Evolutionary conservation across 495 filamentous ascomycete genomes (phyloP).

Genomic region (Letharia columbiana): DNA sequence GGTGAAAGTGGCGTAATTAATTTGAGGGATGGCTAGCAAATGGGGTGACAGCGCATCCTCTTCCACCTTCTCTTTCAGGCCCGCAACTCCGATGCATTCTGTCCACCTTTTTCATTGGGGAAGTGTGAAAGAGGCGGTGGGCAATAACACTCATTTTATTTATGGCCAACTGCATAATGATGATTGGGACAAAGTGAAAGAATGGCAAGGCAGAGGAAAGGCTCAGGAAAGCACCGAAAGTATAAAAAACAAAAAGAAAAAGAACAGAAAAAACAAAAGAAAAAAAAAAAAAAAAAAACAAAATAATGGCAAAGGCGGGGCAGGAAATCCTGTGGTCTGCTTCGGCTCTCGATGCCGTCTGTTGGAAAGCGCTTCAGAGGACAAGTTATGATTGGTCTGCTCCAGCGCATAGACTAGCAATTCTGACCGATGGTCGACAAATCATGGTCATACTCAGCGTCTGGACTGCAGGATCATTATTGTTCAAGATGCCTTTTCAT

Average conservation of each 20-base stretch:
- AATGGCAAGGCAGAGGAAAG: background rate
- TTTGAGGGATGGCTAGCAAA: constrained; percentile 9
- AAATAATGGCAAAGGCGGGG: constrained; percentile 9
- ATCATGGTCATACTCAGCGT: background rate
- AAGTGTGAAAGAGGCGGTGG: constrained; percentile 1
- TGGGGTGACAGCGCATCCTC: constrained; percentile 15
- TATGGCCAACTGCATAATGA: constrained; percentile 8
- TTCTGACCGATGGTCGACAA: background rate
- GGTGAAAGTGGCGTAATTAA: constrained; percentile 11
- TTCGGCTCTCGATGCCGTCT: constrained; percentile 1
- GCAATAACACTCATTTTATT: background rate
- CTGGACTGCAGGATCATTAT: background rate
- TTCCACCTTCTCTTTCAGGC: constrained; percentile 17
- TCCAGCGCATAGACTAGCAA: constrained; percentile 13
- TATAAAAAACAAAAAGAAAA: background rate
- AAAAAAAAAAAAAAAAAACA: background rate
- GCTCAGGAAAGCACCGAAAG: background rate
- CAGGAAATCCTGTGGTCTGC: background rate
- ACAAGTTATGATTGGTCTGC: constrained; percentile 8
- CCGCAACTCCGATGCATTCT: constrained; percentile 10
- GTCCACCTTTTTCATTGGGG: constrained; percentile 2
- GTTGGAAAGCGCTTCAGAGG: constrained; percentile 10
- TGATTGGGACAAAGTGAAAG: background rate
- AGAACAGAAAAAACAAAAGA: background rate
- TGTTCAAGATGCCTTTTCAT: background rate